Conservation (phyloP, 306 rosid species). For the Fragaria iinumae region DNA sequence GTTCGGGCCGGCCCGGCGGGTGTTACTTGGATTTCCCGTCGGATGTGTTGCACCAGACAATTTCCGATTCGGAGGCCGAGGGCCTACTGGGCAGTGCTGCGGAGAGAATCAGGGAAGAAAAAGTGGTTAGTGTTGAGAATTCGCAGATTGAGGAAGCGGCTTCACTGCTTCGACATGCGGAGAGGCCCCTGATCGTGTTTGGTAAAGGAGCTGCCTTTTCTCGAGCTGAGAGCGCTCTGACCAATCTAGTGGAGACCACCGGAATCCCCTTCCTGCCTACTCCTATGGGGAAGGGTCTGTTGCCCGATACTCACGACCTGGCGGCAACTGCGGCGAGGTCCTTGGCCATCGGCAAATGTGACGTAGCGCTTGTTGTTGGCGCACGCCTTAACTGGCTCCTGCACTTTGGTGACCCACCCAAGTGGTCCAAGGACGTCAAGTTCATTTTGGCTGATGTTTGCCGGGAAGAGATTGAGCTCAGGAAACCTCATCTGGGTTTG, state of each 20-base stretch:
- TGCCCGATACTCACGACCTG: slow-evolving; percentile 74
- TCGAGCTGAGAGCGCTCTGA: slow-evolving; percentile 60
- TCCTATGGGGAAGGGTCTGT: slow-evolving; percentile 90
- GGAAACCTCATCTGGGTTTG: slow-evolving; percentile 77
- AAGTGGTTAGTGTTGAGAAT: neutral
- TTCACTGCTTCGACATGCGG: slow-evolving; percentile 52
- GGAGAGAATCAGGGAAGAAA: slow-evolving; percentile 18
- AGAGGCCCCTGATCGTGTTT: slow-evolving; percentile 79
- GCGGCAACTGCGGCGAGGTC: slow-evolving; percentile 94
- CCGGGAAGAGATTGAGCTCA: slow-evolving; percentile 66
- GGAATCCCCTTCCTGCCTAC: slow-evolving; percentile 94
- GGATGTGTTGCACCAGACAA: slow-evolving; percentile 69
- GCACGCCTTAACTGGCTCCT: slow-evolving; percentile 88
- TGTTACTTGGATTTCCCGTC: slow-evolving; percentile 88
- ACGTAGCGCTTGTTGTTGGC: slow-evolving; percentile 84
- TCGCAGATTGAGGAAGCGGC: slow-evolving; percentile 50
- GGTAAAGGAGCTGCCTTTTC: slow-evolving; percentile 95
- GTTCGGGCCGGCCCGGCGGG: slow-evolving; percentile 74
- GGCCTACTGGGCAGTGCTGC: slow-evolving; percentile 44
- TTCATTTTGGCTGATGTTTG: slow-evolving; percentile 77
- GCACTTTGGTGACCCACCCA: slow-evolving; percentile 92
- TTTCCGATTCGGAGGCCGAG: slow-evolving; percentile 59
- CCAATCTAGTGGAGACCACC: slow-evolving; percentile 63
- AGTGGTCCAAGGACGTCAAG: slow-evolving; percentile 84
- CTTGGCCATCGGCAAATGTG: slow-evolving; percentile 83